Conservation (phyloP, 148 eudicot genomes). For the Chenopodium berlandieri region DNA sequence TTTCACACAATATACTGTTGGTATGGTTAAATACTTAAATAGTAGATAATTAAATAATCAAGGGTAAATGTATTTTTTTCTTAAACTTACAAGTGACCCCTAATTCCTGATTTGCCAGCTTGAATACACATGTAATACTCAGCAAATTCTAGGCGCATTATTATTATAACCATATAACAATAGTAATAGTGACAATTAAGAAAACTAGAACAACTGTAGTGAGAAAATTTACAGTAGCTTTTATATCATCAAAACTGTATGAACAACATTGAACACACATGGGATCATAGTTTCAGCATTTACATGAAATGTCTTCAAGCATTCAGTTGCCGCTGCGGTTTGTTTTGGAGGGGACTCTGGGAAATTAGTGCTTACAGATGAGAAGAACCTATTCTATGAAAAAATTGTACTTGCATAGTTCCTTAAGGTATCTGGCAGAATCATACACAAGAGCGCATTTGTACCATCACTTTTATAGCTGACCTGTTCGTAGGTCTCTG, state of each 20-base stretch:
- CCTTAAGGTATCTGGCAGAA: not conserved
- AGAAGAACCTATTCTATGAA: not conserved
- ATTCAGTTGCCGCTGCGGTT: not conserved
- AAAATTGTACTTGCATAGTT: not conserved
- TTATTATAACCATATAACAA: too few species aligned
- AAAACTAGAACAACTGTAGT: not conserved
- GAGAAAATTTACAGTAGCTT: not conserved
- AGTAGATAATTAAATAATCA: too few species aligned
- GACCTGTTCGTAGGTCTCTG: slow-evolving; percentile 90
- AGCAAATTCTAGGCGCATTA: too few species aligned
- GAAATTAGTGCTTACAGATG: not conserved
- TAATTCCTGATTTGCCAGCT: too few species aligned
- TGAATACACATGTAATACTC: too few species aligned
- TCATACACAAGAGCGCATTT: not conserved
- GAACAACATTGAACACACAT: not conserved
- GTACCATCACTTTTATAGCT: slow-evolving; percentile 43
- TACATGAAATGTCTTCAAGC: not conserved
- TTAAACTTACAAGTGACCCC: too few species aligned
- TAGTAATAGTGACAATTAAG: not conserved
- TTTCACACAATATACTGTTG: too few species aligned
- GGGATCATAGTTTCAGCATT: not conserved
- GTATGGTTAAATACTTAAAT: too few species aligned
- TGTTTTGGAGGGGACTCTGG: not conserved
- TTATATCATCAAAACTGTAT: not conserved
- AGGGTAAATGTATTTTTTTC: too few species aligned